Conservation (phyloP, 768 basidiomycete species). For the Tephrocybe sp. region DNA sequence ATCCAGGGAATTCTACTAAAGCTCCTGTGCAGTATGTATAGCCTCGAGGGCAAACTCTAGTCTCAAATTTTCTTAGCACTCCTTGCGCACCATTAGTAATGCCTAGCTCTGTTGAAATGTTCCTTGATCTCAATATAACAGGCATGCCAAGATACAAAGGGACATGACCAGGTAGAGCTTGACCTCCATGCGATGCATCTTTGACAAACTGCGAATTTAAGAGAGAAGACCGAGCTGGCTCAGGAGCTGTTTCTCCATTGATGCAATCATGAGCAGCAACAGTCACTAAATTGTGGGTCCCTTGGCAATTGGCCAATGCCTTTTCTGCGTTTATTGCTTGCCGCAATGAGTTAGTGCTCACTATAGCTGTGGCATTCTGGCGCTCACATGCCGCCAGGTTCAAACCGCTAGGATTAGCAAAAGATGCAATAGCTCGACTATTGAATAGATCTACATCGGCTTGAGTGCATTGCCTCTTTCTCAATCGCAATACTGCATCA, state of each 20-base stretch:
- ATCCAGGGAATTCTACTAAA: slow-evolving; percentile 13
- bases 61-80: slow-evolving; percentile 15
- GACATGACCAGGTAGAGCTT: slow-evolving; percentile 21
- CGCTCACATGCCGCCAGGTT: slow-evolving; percentile 5
- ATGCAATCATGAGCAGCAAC: not conserved
- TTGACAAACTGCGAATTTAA: not conserved
- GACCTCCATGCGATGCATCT: not conserved
- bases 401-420: slow-evolving; percentile 8
- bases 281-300: not conserved
- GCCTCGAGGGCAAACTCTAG: slow-evolving; percentile 10
- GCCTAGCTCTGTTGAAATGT: slow-evolving; percentile 29
- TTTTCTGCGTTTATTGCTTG: slow-evolving; percentile 2
- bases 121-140: slow-evolving; percentile 22
- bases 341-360: not conserved
- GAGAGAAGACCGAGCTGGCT: not conserved
- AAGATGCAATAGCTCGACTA: slow-evolving; percentile 4
- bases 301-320: not conserved
- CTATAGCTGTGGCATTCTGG: slow-evolving; percentile 1
- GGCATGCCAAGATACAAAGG: slow-evolving; percentile 30
- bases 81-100: too few relatives aligned
- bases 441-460: slow-evolving; percentile 16
- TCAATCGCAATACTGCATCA: slow-evolving; percentile 11
- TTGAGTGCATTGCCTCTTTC: slow-evolving; percentile 26
- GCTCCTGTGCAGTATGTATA: slow-evolving; percentile 7
- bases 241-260: not conserved